Percentiles rank a stretch among this genome's conserved stretches.
These are phyloP conservation scores for Fennellomyces sp. DNA, from an alignment of 371 early-diverging fungal species.

Conservation along the genomic window DNA sequence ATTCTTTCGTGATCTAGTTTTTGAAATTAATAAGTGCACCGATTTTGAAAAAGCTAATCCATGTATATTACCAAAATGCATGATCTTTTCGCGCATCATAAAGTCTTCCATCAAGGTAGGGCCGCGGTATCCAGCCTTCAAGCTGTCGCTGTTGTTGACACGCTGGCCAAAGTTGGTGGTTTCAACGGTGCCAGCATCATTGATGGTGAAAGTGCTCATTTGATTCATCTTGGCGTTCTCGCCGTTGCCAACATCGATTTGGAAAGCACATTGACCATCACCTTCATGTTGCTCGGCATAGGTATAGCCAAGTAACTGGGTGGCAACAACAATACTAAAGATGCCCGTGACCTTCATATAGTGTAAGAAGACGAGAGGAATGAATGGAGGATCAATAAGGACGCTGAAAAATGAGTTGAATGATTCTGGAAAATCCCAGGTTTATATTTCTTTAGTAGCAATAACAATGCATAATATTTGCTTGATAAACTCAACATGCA, in stretches of 20 bases:
- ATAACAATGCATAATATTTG: too few species aligned
- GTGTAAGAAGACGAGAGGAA: background rate
- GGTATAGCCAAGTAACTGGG: background rate
- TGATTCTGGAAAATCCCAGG: too few species aligned
- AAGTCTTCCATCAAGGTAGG: conserved; percentile 57
- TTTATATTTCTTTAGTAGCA: too few species aligned
- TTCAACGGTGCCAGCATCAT: conserved; percentile 5
- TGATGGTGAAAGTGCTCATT: background rate
- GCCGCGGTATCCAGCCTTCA: conserved; percentile 46
- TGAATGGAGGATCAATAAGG: background rate
- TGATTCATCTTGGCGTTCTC: background rate
- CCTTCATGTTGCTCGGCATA: too few species aligned
- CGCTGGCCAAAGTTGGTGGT: conserved; percentile 15
- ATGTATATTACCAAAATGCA: conserved; percentile 54
- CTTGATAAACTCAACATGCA: too few species aligned
- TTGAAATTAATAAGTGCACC: background rate
- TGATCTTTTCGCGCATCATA: conserved; percentile 49
- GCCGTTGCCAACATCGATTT: background rate
- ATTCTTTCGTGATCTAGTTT: conserved; percentile 29
- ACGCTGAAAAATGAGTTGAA: too few species aligned
- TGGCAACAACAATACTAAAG: background rate
- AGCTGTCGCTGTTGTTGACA: conserved; percentile 19
- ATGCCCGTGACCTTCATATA: background rate
- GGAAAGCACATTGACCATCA: conserved; percentile 13
- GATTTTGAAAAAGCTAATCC: background rate